Conservation (phyloP, 345 rosid species). For the Dipteronia dyeriana region DNA sequence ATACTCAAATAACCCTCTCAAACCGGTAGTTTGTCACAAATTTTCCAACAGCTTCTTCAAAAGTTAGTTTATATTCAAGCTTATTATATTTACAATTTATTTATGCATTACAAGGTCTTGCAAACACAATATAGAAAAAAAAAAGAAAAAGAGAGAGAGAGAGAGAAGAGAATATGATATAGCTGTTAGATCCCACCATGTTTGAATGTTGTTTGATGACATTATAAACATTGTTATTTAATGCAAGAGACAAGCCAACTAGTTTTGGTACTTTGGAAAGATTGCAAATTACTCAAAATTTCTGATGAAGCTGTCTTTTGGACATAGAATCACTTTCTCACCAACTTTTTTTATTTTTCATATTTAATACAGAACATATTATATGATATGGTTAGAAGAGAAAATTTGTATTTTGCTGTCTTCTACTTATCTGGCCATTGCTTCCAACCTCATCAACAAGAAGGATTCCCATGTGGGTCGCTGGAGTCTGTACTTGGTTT, state of each 20-base stretch:
- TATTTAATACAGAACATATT: not conserved
- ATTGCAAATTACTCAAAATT: not conserved
- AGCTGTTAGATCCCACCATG: constrained; percentile 5
- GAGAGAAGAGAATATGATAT: not conserved
- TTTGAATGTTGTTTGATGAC: not conserved
- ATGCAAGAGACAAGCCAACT: not conserved
- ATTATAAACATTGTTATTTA: not conserved
- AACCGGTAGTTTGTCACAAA: too few species aligned
- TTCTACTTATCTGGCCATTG: not conserved
- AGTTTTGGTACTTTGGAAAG: not conserved
- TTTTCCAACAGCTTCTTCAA: too few species aligned
- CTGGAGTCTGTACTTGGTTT: not conserved
- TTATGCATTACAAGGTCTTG: too few species aligned
- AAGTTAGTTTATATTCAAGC: too few species aligned
- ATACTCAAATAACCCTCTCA: too few species aligned
- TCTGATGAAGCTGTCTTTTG: not conserved
- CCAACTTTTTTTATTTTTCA: not conserved
- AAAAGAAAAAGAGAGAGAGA: too few species aligned
- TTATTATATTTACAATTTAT: too few species aligned
- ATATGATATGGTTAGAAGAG: not conserved
- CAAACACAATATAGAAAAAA: not conserved
- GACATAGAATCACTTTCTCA: not conserved
- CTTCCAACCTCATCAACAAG: not conserved
- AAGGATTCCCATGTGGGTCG: not conserved
- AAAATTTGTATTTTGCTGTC: not conserved